Conservation (phyloP, 345 rosid genomes). For the Gossypium thurberi region DNA sequence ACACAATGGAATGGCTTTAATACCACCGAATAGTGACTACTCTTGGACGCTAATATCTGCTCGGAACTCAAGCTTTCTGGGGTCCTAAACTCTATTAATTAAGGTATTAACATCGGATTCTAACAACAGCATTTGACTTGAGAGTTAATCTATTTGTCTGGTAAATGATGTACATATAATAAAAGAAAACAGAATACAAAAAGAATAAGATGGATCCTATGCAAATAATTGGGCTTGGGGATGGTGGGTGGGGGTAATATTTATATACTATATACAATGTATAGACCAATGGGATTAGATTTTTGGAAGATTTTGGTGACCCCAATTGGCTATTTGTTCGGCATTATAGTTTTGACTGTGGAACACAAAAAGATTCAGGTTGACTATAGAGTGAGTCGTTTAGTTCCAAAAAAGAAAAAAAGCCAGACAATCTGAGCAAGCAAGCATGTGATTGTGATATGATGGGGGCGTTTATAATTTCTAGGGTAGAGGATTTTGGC, state of each 20-base stretch:
- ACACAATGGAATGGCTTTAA: neutral
- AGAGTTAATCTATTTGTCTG: neutral
- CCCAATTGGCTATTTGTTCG: neutral
- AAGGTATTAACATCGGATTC: neutral
- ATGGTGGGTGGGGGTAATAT: neutral
- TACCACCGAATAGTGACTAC: neutral
- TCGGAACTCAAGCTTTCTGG: neutral
- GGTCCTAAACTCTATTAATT: neutral
- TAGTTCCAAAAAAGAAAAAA: neutral
- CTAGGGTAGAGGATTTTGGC: conserved; percentile 9
- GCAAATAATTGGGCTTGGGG: conserved; percentile 1
- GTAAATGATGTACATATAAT: neutral
- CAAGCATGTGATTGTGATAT: conserved; percentile 24
- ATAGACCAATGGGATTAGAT: neutral
- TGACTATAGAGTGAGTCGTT: neutral
- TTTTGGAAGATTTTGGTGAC: neutral
- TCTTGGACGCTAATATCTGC: neutral
- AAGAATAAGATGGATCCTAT: conserved; percentile 8
- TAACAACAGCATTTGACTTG: neutral
- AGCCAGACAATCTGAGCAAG: conserved; percentile 18
- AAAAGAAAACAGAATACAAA: neutral
- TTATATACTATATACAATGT: neutral
- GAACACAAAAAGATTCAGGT: neutral
- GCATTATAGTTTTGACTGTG: neutral
- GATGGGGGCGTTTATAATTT: conserved; percentile 15